Conservation (phyloP, 2,329 filamentous ascomycete species). For the Diaporthe nobilis region DNA sequence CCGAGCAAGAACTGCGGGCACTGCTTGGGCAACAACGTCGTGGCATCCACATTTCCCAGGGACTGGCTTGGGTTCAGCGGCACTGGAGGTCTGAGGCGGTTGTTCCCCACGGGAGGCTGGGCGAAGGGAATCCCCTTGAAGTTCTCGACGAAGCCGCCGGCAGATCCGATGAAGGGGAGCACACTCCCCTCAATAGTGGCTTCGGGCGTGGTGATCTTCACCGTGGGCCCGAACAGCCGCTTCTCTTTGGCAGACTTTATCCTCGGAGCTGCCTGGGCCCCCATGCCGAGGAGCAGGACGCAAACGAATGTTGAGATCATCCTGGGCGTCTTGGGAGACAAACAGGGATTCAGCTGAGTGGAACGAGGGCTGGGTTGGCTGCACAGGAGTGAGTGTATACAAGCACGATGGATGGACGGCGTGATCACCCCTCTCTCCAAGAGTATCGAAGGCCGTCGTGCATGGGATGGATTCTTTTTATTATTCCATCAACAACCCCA, state of each 20-base stretch:
- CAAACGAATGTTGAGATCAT: background rate
- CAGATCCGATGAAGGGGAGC: conserved; percentile 63
- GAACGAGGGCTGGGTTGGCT: background rate
- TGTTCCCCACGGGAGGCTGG: conserved; percentile 73
- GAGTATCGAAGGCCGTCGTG: background rate
- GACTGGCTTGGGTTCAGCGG: conserved; percentile 70
- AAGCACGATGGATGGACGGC: background rate
- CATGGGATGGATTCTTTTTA: background rate
- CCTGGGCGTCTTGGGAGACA: background rate
- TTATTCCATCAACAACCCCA: background rate
- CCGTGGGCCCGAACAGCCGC: conserved; percentile 20
- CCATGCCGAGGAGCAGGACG: background rate
- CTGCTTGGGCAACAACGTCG: conserved; percentile 74
- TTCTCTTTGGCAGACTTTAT: conserved; percentile 21
- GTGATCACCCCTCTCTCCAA: background rate
- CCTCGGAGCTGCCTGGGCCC: conserved; percentile 3
- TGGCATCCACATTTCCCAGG: conserved; percentile 69
- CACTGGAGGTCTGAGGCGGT: conserved; percentile 79
- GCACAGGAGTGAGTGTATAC: conserved; percentile 2
- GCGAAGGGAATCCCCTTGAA: conserved; percentile 85
- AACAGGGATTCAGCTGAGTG: background rate
- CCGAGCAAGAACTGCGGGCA: conserved; percentile 75
- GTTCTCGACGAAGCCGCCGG: conserved; percentile 68
- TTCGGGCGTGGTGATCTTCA: conserved; percentile 9
- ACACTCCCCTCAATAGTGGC: conserved; percentile 9